phyloP scores from a whole-genome alignment of 352 stramenopile species.

The Globisporangium abappressorium region DNA sequence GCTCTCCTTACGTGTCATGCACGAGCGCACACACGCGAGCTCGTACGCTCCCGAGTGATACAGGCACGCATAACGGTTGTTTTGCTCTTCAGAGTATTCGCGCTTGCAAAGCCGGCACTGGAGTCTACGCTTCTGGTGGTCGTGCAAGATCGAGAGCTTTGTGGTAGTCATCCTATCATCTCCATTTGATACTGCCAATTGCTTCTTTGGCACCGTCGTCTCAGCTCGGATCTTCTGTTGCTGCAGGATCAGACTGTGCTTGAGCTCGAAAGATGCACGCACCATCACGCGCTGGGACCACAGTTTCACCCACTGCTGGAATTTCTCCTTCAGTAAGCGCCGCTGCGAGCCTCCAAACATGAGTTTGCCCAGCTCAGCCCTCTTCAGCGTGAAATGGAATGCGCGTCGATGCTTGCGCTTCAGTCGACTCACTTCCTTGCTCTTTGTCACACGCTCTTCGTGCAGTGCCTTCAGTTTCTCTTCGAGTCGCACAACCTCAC shows the following conservation, averaged over 20 bases:
- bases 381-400: conserved; percentile 40
- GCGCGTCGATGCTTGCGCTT: conserved; percentile 47
- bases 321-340: conserved; percentile 39
- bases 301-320: conserved; percentile 59
- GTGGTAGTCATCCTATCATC: conserved; percentile 4
- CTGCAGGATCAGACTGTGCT: conserved; percentile 57
- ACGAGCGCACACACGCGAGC: conserved; percentile 59
- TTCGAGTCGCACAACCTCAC: conserved; percentile 39
- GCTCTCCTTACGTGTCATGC: conserved; percentile 32
- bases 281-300: conserved; percentile 57
- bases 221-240: conserved; percentile 36
- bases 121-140: conserved; percentile 52
- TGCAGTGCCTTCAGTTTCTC: conserved; percentile 30
- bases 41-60: conserved; percentile 69
- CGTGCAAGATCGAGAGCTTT: conserved; percentile 51
- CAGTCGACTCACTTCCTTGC: conserved; percentile 43
- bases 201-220: background rate
- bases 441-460: conserved; percentile 44
- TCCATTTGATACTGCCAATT: conserved; percentile 6
- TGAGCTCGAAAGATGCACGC: conserved; percentile 62
- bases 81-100: conserved; percentile 73
- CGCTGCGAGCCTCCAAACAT: conserved; percentile 45
- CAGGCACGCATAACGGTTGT: conserved; percentile 55
- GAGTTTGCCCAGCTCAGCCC: conserved; percentile 46
- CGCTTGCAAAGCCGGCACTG: conserved; percentile 58